Conservation (phyloP, 352 stramenopile genomes). For the Phytophthora tubulina region DNA sequence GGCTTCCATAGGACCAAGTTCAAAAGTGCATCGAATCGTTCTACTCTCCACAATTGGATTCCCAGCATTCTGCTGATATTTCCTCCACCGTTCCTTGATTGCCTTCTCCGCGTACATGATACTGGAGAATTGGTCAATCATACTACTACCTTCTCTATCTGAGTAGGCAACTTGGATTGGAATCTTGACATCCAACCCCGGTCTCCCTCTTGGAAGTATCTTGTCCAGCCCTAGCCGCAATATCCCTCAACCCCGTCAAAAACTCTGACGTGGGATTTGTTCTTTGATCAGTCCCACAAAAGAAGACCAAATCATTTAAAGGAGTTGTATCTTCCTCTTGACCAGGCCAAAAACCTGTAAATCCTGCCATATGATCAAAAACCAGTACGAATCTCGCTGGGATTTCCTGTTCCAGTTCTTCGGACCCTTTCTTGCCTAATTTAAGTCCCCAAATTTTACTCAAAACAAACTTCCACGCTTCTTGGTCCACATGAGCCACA, state of each 20-base stretch:
- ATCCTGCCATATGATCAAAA: background rate
- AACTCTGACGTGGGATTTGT: background rate
- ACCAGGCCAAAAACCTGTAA: background rate
- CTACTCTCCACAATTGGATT: background rate
- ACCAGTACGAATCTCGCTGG: background rate
- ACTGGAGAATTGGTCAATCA: background rate
- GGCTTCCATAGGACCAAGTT: constrained; percentile 11
- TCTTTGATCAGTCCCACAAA: constrained; percentile 1
- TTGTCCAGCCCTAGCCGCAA: background rate
- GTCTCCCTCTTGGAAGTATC: background rate
- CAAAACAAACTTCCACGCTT: constrained; percentile 29
- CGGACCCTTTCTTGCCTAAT: constrained; percentile 6
- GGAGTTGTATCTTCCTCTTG: background rate
- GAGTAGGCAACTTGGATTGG: background rate
- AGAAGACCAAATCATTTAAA: constrained; percentile 4
- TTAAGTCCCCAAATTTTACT: background rate
- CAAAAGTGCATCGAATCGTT: constrained; percentile 17
- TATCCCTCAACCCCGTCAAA: background rate
- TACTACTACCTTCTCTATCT: background rate
- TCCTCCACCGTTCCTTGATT: constrained; percentile 2
- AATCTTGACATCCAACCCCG: background rate
- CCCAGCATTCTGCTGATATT: background rate
- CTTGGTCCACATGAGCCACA: constrained; percentile 5
- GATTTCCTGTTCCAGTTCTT: constrained; percentile 21
- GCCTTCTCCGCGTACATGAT: constrained; percentile 8